These are phyloP conservation scores for Infundibulicybe gibba DNA, from an alignment of 768 basidiomycete genomes.

Conservation along the genomic window DNA sequence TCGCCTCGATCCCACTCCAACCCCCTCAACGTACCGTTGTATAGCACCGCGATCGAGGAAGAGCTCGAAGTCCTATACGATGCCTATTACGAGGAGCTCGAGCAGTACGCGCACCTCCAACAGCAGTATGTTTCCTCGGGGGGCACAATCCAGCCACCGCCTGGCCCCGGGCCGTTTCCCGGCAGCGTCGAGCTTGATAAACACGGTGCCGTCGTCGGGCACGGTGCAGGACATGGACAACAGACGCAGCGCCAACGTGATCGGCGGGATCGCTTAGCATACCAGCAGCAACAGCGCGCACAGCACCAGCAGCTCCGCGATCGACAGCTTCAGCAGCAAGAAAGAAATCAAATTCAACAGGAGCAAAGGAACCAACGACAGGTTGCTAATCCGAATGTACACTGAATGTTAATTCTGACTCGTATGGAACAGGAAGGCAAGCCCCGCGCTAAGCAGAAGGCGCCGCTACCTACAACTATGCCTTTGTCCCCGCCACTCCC, in stretches of 20 bases:
- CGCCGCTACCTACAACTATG: too few relatives aligned
- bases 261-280: neutral
- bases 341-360: neutral
- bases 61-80: slow-evolving; percentile 99
- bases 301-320: slow-evolving; percentile 25
- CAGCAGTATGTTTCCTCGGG: slow-evolving; percentile 92
- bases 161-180: slow-evolving; percentile 96
- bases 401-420: too few relatives aligned
- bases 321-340: neutral
- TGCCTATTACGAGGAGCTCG: slow-evolving; percentile 99
- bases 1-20: slow-evolving; percentile 11
- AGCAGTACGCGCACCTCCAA: slow-evolving; percentile 98
- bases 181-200: slow-evolving; percentile 97
- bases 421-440: too few relatives aligned
- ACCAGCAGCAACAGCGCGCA: slow-evolving; percentile 15
- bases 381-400: too few relatives aligned
- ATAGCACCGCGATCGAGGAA: slow-evolving; percentile 95
- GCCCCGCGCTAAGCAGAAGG: too few relatives aligned
- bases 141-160: slow-evolving; percentile 86
- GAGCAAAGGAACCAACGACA: too few relatives aligned
- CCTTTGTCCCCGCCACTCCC: neutral
- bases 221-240: slow-evolving; percentile 18
- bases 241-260: slow-evolving; percentile 7
- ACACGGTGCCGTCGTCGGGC: slow-evolving; percentile 66
- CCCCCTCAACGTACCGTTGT: slow-evolving; percentile 7